Evolutionary conservation across 108 stramenopile genomes (phyloP), one percentile per base, ranked within the genome.

Genomic region (Pseudonitzschia delicatissima): DNA sequence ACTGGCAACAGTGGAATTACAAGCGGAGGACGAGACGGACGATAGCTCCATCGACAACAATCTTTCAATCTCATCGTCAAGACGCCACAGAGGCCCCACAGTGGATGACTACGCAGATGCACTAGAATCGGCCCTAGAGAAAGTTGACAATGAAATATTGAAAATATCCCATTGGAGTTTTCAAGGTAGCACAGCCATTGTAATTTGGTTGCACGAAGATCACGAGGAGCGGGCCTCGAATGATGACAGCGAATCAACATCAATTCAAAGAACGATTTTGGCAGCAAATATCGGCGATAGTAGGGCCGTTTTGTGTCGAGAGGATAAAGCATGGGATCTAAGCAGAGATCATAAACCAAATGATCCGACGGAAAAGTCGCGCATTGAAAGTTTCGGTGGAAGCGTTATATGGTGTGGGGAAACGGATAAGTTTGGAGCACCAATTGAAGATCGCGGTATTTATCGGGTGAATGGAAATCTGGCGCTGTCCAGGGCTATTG

Each of bases 381-480:
- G 96, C 15, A 84, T 96, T 40, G 80, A 79, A 61, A 29, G 37
- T 0, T 44, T 74, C 20, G 96, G 93, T 32, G 96, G 90, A 9
- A 82, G 64, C 12, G 84, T 91, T 17, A 77, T 82, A 11, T 89
- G 88, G 88, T 85, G 77, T 64, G 85, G 90, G 1, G 68, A 84
- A 44, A 66, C 76, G 0, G 71, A 82, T 70, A 32, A 2, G 0
- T 20, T 44, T 6, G 72, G 71, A 11, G 39, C 72, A 12, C 90
- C 88, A 20, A 69, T 93, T 48, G 64, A 64, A 29, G 74, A 82
- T n/a, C 73, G 64, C 3, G 95, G 95, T 4, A 92, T 95, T 4
- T 96, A 92, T 71, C 70, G 97, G 26, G 91, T 98, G 48, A 98
- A 98, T 82, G 95, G 97, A 15, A 98, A 94, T 68, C 74, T 98